phyloP scores from a whole-genome alignment of 75 land plant species.

The Sequoiadendron giganteum region DNA sequence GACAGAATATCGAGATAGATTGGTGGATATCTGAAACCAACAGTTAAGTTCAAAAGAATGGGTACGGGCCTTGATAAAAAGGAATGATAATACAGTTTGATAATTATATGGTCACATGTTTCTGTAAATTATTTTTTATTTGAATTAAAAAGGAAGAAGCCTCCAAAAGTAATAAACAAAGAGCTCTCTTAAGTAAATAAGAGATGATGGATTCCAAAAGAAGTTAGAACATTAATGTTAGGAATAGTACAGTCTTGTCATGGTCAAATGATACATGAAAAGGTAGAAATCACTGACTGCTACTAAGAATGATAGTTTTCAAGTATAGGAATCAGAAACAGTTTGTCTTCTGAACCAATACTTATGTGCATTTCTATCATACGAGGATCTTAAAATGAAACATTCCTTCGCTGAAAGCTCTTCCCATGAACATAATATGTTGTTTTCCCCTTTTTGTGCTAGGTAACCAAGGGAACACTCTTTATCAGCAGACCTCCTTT shows the following conservation, averaged over 20 bases:
- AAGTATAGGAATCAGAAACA: background rate
- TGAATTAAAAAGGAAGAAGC: background rate
- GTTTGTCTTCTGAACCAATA: background rate
- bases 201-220: background rate
- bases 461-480: background rate
- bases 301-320: background rate
- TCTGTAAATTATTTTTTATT: too few relatives aligned
- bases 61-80: background rate
- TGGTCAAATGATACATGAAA: background rate
- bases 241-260: background rate
- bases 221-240: too few relatives aligned
- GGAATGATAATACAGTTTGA: background rate
- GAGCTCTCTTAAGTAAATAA: background rate
- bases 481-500: background rate
- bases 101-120: background rate
- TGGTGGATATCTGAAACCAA: background rate
- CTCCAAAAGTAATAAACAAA: background rate
- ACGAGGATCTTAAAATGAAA: background rate
- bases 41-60: background rate
- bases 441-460: background rate
- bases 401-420: background rate
- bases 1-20: background rate
- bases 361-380: background rate
- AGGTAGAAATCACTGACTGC: background rate
- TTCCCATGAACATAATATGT: background rate